A percentile compares a stretch with the other conserved stretches of the same genome.
phyloP scores from a whole-genome alignment of 176 grass and related monocot species.

The Oryza glaberrima region DNA sequence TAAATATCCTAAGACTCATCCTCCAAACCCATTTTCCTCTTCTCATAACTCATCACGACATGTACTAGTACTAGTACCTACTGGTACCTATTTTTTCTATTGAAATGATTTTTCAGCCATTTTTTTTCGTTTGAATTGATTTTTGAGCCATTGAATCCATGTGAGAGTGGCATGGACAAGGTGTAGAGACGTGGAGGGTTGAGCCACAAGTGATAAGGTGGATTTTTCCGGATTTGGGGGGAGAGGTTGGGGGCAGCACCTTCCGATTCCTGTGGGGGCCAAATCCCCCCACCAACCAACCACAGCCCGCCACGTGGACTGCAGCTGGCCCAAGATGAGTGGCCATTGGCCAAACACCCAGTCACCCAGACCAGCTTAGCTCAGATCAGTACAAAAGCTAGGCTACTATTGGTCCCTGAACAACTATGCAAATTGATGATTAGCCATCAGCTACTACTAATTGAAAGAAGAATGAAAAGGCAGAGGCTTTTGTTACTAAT shows the following conservation, averaged over 20 bases:
- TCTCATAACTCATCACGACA: too few species aligned
- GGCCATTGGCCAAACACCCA: slow-evolving; percentile 24
- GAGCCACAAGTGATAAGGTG: slow-evolving; percentile 44
- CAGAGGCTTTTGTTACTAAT: background rate
- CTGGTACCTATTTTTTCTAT: background rate
- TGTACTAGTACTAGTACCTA: too few species aligned
- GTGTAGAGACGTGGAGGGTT: slow-evolving; percentile 23
- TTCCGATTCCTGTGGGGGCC: slow-evolving; percentile 43
- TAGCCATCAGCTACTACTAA: background rate
- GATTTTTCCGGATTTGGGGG: background rate
- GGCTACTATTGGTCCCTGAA: too few species aligned
- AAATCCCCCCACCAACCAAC: background rate
- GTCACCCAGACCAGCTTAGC: background rate
- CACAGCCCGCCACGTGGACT: background rate
- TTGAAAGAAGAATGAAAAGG: background rate
- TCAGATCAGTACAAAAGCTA: background rate
- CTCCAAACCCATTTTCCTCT: background rate
- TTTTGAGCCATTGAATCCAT: background rate
- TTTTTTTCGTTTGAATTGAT: background rate
- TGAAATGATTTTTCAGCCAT: background rate
- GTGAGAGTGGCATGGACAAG: slow-evolving; percentile 34
- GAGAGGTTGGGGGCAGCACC: slow-evolving; percentile 27
- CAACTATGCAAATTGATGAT: background rate
- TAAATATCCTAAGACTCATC: background rate
- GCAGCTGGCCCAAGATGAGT: background rate